phyloP scores from a whole-genome alignment of 768 basidiomycete genomes.

The Suillus variegatus region DNA sequence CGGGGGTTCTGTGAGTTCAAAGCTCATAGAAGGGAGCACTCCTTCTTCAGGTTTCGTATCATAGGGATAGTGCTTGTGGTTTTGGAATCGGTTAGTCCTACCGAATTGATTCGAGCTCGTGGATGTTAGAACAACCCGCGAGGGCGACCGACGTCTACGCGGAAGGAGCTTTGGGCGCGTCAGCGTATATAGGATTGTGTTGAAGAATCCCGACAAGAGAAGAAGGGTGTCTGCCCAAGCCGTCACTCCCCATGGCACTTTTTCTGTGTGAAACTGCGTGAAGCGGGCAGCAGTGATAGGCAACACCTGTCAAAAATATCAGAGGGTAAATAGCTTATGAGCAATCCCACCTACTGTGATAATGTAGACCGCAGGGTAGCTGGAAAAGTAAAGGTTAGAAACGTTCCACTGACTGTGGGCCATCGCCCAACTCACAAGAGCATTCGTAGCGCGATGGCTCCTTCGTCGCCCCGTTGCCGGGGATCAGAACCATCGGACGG shows the following conservation, averaged over 20 bases:
- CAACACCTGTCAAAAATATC: conserved; percentile 25
- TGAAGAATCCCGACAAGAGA: conserved; percentile 46
- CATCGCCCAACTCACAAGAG: conserved; percentile 41
- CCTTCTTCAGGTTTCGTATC: conserved; percentile 6
- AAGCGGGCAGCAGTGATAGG: conserved; percentile 46
- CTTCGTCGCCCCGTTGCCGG: conserved; percentile 12
- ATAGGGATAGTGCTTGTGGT: not conserved
- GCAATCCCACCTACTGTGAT: conserved; percentile 27
- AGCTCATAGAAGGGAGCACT: not conserved
- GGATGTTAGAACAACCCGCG: conserved; percentile 5
- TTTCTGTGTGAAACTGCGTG: conserved; percentile 30
- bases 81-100: conserved; percentile 2
- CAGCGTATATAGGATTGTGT: conserved; percentile 38
- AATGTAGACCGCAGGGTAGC: conserved; percentile 49
- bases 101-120: not conserved
- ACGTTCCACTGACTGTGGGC: not conserved
- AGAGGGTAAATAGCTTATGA: not conserved
- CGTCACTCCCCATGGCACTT: conserved; percentile 37
- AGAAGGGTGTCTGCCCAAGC: conserved; percentile 43
- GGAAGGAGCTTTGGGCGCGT: conserved; percentile 45
- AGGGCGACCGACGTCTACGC: conserved; percentile 5
- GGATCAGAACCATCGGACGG: not conserved
- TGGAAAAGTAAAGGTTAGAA: conserved; percentile 19
- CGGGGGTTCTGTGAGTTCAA: not conserved
- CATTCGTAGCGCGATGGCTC: conserved; percentile 43